Percentiles rank a stretch among this genome's conserved stretches.
Evolutionary conservation across 208 protist genomes (phyloP).

Genomic region (Trypanosoma congolense): DNA sequence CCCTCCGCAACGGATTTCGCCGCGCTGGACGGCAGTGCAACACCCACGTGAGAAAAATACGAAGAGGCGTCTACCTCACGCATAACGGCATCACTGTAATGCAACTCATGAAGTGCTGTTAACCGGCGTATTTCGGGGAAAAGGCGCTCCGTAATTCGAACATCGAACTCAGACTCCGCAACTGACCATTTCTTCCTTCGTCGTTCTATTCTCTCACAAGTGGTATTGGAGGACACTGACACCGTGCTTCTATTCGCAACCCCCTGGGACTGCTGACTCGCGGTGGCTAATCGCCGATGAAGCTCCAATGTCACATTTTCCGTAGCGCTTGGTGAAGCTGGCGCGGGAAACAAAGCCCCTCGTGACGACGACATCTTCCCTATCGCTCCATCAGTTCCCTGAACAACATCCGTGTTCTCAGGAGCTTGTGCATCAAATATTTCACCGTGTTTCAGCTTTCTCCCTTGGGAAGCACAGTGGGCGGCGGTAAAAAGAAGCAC

Average conservation of each 20-base stretch:
- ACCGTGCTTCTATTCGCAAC: slow-evolving; percentile 4
- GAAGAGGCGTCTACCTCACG: slow-evolving; percentile 54
- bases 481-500: too few relatives aligned
- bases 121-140: slow-evolving; percentile 69
- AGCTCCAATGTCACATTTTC: slow-evolving; percentile 2
- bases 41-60: slow-evolving; percentile 34
- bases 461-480: too few relatives aligned
- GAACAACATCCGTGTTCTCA: too few relatives aligned
- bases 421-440: too few relatives aligned
- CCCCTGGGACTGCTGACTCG: not conserved
- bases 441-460: too few relatives aligned
- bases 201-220: slow-evolving; percentile 56
- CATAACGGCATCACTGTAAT: slow-evolving; percentile 76
- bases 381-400: too few relatives aligned
- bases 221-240: slow-evolving; percentile 13
- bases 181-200: slow-evolving; percentile 66
- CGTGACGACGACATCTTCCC: too few relatives aligned
- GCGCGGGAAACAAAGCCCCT: not conserved
- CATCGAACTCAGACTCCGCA: slow-evolving; percentile 59
- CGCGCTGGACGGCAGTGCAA: too few relatives aligned
- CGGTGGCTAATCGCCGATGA: slow-evolving; percentile 12
- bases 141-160: slow-evolving; percentile 75
- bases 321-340: not conserved
- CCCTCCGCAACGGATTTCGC: too few relatives aligned
- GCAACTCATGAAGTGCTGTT: slow-evolving; percentile 71